A percentile compares a stretch with the other conserved stretches of the same genome.
phyloP scores from a whole-genome alignment of 495 filamentous ascomycete species.

The Hypoxylon lienhwacheense region DNA sequence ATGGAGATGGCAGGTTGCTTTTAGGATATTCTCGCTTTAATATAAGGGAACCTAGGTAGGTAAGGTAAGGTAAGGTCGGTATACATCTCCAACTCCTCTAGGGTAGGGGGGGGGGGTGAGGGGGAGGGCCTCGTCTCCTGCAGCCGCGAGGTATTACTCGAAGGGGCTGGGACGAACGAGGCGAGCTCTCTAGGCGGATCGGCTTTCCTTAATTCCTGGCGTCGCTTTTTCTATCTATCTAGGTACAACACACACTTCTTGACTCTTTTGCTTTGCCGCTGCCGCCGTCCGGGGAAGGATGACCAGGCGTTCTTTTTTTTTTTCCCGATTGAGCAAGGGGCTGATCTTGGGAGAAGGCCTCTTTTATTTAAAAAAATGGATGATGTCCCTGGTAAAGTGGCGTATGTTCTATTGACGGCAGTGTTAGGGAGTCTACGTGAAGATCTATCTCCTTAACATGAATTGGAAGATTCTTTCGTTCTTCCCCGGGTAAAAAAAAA shows the following conservation, averaged over 20 bases:
- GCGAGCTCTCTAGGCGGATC: conserved; percentile 32
- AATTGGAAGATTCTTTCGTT: too few relatives aligned
- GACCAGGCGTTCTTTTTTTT: conserved; percentile 25
- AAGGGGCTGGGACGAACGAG: conserved; percentile 30
- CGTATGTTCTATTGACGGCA: too few relatives aligned
- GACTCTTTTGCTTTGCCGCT: conserved; percentile 26
- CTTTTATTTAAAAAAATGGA: conserved; percentile 6
- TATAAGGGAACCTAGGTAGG: too few relatives aligned
- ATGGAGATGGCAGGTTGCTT: conserved; percentile 36
- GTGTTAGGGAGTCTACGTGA: too few relatives aligned
- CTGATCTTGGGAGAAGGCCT: conserved; percentile 16
- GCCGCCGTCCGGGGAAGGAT: conserved; percentile 25
- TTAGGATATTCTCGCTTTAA: conserved; percentile 40
- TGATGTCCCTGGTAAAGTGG: too few relatives aligned
- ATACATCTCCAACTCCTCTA: conserved; percentile 23
- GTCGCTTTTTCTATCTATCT: too few relatives aligned
- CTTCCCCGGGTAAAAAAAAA: too few relatives aligned
- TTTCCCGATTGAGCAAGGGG: conserved; percentile 17
- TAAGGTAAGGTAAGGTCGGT: too few relatives aligned
- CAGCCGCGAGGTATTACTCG: conserved; percentile 23
- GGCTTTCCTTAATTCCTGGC: conserved; percentile 20
- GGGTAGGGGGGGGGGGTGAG: too few relatives aligned
- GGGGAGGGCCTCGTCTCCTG: conserved; percentile 13
- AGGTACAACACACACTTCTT: background rate
- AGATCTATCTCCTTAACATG: too few relatives aligned